Evolutionary conservation across 805 yeast genomes (phyloP).

Genomic region (Blastobotrys chiropterorum): DNA sequence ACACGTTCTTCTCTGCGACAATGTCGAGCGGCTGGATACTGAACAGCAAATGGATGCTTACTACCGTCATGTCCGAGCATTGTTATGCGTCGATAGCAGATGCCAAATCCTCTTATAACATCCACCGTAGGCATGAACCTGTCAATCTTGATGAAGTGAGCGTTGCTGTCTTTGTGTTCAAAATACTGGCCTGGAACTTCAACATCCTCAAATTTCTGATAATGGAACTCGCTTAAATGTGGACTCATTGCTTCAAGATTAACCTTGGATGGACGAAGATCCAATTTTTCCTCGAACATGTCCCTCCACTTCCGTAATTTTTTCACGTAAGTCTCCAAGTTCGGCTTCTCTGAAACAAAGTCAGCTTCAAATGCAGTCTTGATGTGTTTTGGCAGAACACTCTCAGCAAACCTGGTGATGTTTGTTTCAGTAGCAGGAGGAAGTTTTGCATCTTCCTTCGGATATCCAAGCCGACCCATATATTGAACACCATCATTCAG

Average conservation of each 20-base stretch:
- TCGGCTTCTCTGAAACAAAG: conserved; percentile 80
- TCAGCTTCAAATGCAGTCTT: conserved; percentile 88
- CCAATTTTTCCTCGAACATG: conserved; percentile 84
- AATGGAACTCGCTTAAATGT: conserved; percentile 93
- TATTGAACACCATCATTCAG: conserved; percentile 91
- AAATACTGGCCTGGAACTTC: conserved; percentile 97
- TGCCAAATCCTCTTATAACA: conserved; percentile 80
- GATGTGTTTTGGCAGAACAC: conserved; percentile 82
- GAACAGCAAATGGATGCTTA: conserved; percentile 88
- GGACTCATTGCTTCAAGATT: conserved; percentile 89
- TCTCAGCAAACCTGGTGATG: conserved; percentile 83
- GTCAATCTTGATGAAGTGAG: conserved; percentile 90
- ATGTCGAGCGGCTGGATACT: conserved; percentile 96
- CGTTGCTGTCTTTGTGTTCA: conserved; percentile 77
- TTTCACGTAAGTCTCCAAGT: conserved; percentile 76
- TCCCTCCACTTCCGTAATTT: conserved; percentile 90
- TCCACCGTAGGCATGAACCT: conserved; percentile 86
- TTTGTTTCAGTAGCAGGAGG: conserved; percentile 91
- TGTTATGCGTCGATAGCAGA: conserved; percentile 81
- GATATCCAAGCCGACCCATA: conserved; percentile 77
- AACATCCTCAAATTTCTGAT: conserved; percentile 94
- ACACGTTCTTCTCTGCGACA: conserved; percentile 94
- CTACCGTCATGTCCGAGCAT: conserved; percentile 94
- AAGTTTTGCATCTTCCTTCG: conserved; percentile 78
- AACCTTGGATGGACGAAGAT: conserved; percentile 71